Evolutionary conservation across 805 yeast species (phyloP).

Genomic region (Pichia cephalocereana): DNA sequence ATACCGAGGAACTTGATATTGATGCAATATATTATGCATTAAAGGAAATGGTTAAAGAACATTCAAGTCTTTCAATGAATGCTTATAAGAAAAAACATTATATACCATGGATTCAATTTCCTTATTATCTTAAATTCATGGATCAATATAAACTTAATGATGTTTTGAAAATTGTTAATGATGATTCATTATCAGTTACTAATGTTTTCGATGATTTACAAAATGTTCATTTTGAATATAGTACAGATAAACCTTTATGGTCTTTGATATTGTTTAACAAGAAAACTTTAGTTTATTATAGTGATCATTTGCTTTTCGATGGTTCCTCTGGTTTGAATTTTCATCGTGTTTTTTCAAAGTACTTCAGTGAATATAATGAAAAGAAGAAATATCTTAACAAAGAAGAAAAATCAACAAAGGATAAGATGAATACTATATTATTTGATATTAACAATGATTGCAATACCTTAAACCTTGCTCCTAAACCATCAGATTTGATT

Average conservation of each 20-base stretch:
- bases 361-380: not conserved
- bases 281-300: conserved; percentile 12
- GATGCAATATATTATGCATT: conserved; percentile 5
- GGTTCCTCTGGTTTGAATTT: conserved; percentile 26
- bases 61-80: conserved; percentile 14
- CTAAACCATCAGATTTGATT: conserved; percentile 9
- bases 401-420: not conserved
- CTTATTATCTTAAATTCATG: conserved; percentile 6
- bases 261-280: conserved; percentile 10
- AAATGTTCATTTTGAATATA: conserved; percentile 5
- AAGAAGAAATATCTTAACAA: not conserved
- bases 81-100: conserved; percentile 1
- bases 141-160: conserved; percentile 6
- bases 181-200: not conserved
- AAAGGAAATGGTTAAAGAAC: conserved; percentile 8
- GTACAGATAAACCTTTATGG: conserved; percentile 14
- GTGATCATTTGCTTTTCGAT: conserved; percentile 29
- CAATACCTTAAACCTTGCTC: conserved; percentile 4
- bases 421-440: not conserved
- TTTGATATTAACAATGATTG: conserved; percentile 2
- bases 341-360: conserved; percentile 19
- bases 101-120: not conserved
- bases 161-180: conserved; percentile 7
- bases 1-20: conserved; percentile 1
- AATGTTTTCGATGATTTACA: conserved; percentile 5